phyloP scores from a whole-genome alignment of 805 yeast species.

The Metschnikowia peoriensis region DNA sequence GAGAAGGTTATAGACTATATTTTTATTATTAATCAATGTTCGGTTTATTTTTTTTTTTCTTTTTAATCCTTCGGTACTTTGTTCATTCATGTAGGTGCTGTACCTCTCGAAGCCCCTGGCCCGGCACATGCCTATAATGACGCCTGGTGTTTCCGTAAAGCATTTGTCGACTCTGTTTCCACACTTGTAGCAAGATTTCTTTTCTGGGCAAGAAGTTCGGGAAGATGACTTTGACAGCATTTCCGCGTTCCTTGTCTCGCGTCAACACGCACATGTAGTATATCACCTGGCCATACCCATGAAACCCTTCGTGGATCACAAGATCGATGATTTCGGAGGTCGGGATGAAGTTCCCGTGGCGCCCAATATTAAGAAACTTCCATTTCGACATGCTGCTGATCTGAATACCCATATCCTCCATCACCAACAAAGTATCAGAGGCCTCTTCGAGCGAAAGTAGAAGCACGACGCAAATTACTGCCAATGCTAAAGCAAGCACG shows the following conservation, averaged over 20 bases:
- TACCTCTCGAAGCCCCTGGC: slow-evolving; percentile 20
- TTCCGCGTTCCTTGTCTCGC: slow-evolving; percentile 24
- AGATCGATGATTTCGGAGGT: slow-evolving; percentile 57
- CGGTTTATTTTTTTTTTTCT: neutral
- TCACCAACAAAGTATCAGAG: slow-evolving; percentile 43
- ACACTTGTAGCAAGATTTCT: slow-evolving; percentile 37
- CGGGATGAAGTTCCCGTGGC: slow-evolving; percentile 50
- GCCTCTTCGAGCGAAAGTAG: slow-evolving; percentile 32
- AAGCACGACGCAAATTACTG: slow-evolving; percentile 7
- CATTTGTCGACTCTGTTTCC: slow-evolving; percentile 38
- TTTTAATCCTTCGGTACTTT: neutral
- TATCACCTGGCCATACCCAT: slow-evolving; percentile 60
- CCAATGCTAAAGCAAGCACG: neutral
- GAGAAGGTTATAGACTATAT: neutral
- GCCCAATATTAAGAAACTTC: slow-evolving; percentile 14
- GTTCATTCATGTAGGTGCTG: slow-evolving; percentile 14
- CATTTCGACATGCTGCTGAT: slow-evolving; percentile 26
- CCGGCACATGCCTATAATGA: slow-evolving; percentile 20
- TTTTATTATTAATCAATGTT: neutral
- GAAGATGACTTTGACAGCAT: slow-evolving; percentile 35
- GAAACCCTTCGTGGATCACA: slow-evolving; percentile 74
- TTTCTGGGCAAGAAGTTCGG: slow-evolving; percentile 43
- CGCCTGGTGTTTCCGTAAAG: slow-evolving; percentile 25
- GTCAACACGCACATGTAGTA: slow-evolving; percentile 62
- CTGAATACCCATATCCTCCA: slow-evolving; percentile 50